Base-by-base conservation (phyloP, 371 early-diverging fungal genomes). In the Funneliformis caledonium region DNA sequence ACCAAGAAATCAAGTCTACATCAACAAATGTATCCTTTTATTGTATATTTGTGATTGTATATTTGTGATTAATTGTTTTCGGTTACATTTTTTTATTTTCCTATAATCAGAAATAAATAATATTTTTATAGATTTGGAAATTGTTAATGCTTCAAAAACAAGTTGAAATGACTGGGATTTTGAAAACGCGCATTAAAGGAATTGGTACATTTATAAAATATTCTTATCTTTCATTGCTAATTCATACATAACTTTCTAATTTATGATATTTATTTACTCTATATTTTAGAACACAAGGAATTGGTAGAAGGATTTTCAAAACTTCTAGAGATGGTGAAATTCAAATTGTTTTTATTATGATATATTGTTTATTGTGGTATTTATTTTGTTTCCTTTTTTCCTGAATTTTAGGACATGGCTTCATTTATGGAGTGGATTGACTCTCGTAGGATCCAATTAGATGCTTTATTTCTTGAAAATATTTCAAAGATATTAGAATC, bases 401-500 rank as follows among this genome's bases (percentile, higher is more conserved):
- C 8, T 10, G n/a, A 43, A 45, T n/a, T 3, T 31, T 83, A 89
- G 88, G 90, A 92, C 45, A 52, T 84, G 4, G 84, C 84, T n/a
- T 84, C 86, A 0, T 91, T 92, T 81, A 83, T 87, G 16, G 82
- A 83, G 7, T 93, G 93, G 93, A 64, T 91, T 11, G 89, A 89
- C 19, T 37, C 78, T 48, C 60, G 73, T 19, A 72, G 65, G 62
- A 64, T 33, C 16, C 78, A 78, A 73, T 56, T 72, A 9, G 72
- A 78, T 72, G 60, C 61, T 19, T 59, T 72, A 47, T 84, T 86
- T 74, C 82, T 84, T 68, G 86, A 86, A 33, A 90, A 90, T 52
- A 87, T 93, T 47, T 85, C 85, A 37, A 88, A 88, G 60, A 83
- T 88, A 1, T 94, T 93, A 93, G 94, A 93, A 37, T 82, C 83